Evolutionary conservation across 2,329 filamentous ascomycete species (phyloP), one percentile per base, ranked within the genome.

Genomic region (Aspergillus carbonarius): DNA sequence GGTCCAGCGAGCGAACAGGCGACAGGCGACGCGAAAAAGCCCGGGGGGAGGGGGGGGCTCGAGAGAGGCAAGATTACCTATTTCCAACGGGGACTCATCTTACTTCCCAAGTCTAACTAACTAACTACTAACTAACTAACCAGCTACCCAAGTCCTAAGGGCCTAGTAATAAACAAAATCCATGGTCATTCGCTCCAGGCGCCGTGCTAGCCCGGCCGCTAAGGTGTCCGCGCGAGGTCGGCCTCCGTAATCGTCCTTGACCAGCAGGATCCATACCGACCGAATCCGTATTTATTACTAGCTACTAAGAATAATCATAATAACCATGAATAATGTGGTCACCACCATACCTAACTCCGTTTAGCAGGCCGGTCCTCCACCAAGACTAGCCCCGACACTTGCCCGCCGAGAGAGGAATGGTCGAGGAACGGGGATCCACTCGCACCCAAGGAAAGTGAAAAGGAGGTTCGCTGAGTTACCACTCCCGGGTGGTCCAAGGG

Each of bases 371-470:
- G 17, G 39, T 27, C 32, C 49, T 44, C 51, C 37, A 44, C 34
- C 30, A 8, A 23, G 23, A 9, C 34, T 40, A 52, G 34, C 35
- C 49, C 37, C 35, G 37, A 37, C 34, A 25, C 37, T 52, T 23
- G 35, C 15, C 25, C 27, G 18, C 30, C 32, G 34, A 34, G 51
- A 55, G 52, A 64, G 58, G 51, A 61, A 62, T 53, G 58, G 49
- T 52, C 27, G 54, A 55, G 50, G 54, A 58, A 50, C 46, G 48
- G 60, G 60, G 62, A 54, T 60, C 62, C 63, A 64, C 65, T 39
- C 42, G 20, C 53, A 39, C 46, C 54, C 58, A 55, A 54, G 53
- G 46, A 58, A 57, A 61, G 47, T 37, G 53, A 60, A 65, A 59
- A 59, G 54, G 52, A 58, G 54, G 61, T 57, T 54, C 52, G n/a